A percentile compares a stretch with the other conserved stretches of the same genome.
Conservation (phyloP, 495 filamentous ascomycete genomes). For the Aspergillus homomorphus region DNA sequence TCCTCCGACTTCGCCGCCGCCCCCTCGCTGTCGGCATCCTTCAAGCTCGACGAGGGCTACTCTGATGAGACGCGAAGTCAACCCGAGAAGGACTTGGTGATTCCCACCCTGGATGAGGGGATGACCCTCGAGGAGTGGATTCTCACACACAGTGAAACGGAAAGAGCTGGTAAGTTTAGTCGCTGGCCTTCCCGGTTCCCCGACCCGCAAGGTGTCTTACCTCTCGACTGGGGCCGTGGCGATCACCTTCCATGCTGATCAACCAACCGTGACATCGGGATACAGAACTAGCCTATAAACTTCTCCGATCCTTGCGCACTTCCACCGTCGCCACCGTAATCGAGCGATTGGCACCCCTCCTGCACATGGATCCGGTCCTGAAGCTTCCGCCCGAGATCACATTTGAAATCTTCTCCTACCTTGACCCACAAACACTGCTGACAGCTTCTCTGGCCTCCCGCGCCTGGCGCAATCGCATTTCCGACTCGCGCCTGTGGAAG, state of each 20-base stretch:
- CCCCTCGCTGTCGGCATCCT: conserved; percentile 42
- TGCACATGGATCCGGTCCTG: conserved; percentile 87
- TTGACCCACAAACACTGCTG: conserved; percentile 73
- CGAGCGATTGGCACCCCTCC: conserved; percentile 67
- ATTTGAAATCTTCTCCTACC: conserved; percentile 80
- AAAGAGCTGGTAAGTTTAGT: conserved; percentile 50
- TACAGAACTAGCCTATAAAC: conserved; percentile 49
- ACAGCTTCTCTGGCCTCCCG: conserved; percentile 74
- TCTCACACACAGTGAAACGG: conserved; percentile 48
- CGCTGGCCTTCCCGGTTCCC: neutral
- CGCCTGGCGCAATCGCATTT: conserved; percentile 75
- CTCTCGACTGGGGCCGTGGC: conserved; percentile 5
- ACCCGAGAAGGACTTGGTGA: conserved; percentile 43
- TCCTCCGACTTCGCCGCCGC: conserved; percentile 24
- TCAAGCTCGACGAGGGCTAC: conserved; percentile 63
- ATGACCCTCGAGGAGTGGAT: conserved; percentile 52
- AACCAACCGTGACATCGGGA: neutral
- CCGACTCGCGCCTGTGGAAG: conserved; percentile 84
- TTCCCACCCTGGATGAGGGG: conserved; percentile 32
- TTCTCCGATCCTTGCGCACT: conserved; percentile 72
- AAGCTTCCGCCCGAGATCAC: conserved; percentile 86
- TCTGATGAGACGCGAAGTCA: conserved; percentile 62
- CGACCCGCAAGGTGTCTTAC: conserved; percentile 3
- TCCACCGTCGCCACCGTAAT: conserved; percentile 75
- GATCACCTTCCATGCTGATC: conserved; percentile 9